phyloP scores from a whole-genome alignment of 306 rosid genomes.

The Macrotyloma uniflorum region DNA sequence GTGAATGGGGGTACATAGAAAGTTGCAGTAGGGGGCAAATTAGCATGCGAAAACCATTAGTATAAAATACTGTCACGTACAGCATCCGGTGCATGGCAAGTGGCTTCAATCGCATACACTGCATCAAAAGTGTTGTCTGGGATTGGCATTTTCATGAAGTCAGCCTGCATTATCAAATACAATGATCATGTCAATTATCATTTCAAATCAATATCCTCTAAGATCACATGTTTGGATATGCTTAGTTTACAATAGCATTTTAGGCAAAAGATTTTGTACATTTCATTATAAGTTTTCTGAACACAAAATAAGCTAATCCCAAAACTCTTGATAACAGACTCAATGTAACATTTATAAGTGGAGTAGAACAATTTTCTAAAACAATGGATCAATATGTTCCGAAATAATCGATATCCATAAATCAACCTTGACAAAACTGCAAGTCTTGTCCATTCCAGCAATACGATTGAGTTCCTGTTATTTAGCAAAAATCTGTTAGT shows the following conservation, averaged over 20 bases:
- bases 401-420: constrained; percentile 26
- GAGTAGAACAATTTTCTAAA: background rate
- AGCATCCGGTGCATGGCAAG: constrained; percentile 99
- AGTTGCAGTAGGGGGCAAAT: background rate
- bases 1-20: constrained; percentile 2
- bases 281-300: background rate
- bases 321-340: constrained; percentile 1
- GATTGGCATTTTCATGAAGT: constrained; percentile 95
- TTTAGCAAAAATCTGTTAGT: constrained; percentile 27
- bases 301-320: background rate
- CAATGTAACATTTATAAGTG: background rate
- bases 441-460: constrained; percentile 70
- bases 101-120: constrained; percentile 96
- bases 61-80: constrained; percentile 47
- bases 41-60: background rate
- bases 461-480: constrained; percentile 75
- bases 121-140: constrained; percentile 86
- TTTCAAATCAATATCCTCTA: background rate
- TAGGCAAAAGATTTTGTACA: background rate
- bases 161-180: constrained; percentile 69
- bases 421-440: constrained; percentile 81
- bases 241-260: background rate
- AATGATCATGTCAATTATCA: constrained; percentile 12
- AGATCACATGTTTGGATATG: background rate
- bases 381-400: background rate